Evolutionary conservation across 768 basidiomycete species (phyloP), one percentile per base, ranked within the genome.

Genomic region (Vararia minispora): DNA sequence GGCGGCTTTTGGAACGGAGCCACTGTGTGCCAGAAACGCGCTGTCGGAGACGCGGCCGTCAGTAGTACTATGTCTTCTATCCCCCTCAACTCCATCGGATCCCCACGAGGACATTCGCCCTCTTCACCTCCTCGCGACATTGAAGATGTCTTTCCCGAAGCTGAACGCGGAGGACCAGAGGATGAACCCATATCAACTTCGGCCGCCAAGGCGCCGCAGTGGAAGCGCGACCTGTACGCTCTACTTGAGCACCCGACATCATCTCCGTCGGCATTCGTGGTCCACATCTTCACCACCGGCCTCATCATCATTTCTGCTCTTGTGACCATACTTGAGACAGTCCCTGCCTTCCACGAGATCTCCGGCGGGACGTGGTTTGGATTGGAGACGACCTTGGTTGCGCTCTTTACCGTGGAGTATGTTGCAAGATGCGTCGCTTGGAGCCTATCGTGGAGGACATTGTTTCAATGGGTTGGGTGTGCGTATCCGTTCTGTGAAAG

Each of bases 391-490:
- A 77, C 71, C 36, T 58, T 92, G 8, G 89, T 92, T 18, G 74
- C 79, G 33, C 55, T 91, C 3, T 94, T 92, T 57, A 91, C 90
- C 0, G 66, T 88, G 41, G 90, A 95, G 58, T 92, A 86, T 53
- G 55, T 79, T 20, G 73, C 72, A 10, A 64, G 85, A 25, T 73
- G 73, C 52, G 40, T 84, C 1, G 86, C 85, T n/a, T 85, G 73
- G 79, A 89, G 75, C 51, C 69, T 57, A 41, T 69, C 73, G 0
- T 79, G 73, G 82, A 60, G 60, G 23, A 63, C 66, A 11, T 59
- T 84, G 24, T 58, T 72, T 18, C 66, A 64, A 51, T 88, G 85
- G 85, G 49, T 72, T 13, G 65, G 74, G 26, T 89, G 86, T 88
- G 45, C 49, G 68, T 62, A 16, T 33, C 11, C 13, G 9, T 4